Conservation (phyloP, 2,329 filamentous ascomycete genomes). For the Westerdykella aurantiaca region DNA sequence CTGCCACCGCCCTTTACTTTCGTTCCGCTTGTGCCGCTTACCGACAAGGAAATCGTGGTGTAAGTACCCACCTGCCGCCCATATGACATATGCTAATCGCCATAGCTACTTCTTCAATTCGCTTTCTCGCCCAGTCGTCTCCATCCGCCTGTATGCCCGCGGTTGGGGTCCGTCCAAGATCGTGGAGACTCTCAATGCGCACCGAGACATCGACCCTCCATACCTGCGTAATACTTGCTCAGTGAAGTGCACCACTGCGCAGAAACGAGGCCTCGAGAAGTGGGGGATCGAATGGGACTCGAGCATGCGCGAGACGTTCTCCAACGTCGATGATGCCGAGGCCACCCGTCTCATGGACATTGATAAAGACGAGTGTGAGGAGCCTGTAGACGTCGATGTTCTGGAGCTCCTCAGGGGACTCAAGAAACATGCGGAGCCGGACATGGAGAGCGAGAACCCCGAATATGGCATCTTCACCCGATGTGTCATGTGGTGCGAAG, state of each 20-base stretch:
- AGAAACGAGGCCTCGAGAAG: conserved; percentile 13
- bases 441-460: not conserved
- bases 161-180: conserved; percentile 21
- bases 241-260: conserved; percentile 23
- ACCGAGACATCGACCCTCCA: conserved; percentile 15
- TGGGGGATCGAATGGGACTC: conserved; percentile 17
- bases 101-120: conserved; percentile 27
- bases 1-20: conserved; percentile 10
- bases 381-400: conserved; percentile 12
- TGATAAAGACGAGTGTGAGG: conserved; percentile 1
- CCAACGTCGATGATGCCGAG: conserved; percentile 4
- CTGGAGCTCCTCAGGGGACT: conserved; percentile 11
- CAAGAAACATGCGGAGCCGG: conserved; percentile 12
- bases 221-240: conserved; percentile 28
- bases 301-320: conserved; percentile 3
- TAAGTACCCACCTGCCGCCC: conserved; percentile 1
- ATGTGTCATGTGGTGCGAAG: conserved; percentile 21
- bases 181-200: conserved; percentile 15
- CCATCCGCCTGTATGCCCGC: conserved; percentile 21
- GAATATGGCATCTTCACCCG: conserved; percentile 22
- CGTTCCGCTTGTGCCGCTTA: conserved; percentile 21
- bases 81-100: not conserved
- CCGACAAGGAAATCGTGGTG: conserved; percentile 25
- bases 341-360: conserved; percentile 20
- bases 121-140: conserved; percentile 15